Conservation (phyloP, 345 rosid species). For the Triadica sebifera region DNA sequence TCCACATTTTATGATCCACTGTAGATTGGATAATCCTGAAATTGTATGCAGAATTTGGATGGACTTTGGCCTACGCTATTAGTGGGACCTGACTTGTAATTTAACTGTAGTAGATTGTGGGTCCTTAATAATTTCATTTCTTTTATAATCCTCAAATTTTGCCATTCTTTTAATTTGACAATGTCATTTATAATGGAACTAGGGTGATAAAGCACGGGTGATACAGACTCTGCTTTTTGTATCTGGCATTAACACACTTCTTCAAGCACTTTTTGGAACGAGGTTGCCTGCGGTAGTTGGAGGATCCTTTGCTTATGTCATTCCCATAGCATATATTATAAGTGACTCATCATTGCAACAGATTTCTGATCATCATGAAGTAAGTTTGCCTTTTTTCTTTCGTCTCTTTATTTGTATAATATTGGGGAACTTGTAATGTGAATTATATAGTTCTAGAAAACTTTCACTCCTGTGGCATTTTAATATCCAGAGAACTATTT, state of each 20-base stretch:
- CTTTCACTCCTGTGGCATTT: background rate
- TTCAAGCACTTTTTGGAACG: constrained; percentile 36
- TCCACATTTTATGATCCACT: no score
- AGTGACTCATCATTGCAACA: constrained; percentile 32
- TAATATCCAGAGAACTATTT: background rate
- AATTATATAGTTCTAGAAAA: background rate
- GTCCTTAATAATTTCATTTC: background rate
- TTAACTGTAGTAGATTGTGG: background rate
- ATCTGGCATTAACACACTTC: constrained; percentile 35
- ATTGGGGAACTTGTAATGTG: background rate
- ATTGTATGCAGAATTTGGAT: no score
- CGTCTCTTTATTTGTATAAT: background rate
- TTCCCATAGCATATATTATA: constrained; percentile 34
- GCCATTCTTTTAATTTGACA: background rate
- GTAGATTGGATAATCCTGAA: no score
- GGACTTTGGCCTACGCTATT: no score
- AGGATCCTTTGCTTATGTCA: constrained; percentile 33
- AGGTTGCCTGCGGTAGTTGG: constrained; percentile 36
- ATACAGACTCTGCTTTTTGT: constrained; percentile 37
- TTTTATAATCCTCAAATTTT: background rate
- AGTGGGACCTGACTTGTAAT: background rate
- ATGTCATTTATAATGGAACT: constrained; percentile 1
- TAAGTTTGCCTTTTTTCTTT: constrained; percentile 13
- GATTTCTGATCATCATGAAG: constrained; percentile 31
- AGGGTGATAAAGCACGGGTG: constrained; percentile 35